Evolutionary conservation across 306 rosid species (phyloP), one percentile per base, ranked within the genome.

Genomic region (Medicago lupulina): DNA sequence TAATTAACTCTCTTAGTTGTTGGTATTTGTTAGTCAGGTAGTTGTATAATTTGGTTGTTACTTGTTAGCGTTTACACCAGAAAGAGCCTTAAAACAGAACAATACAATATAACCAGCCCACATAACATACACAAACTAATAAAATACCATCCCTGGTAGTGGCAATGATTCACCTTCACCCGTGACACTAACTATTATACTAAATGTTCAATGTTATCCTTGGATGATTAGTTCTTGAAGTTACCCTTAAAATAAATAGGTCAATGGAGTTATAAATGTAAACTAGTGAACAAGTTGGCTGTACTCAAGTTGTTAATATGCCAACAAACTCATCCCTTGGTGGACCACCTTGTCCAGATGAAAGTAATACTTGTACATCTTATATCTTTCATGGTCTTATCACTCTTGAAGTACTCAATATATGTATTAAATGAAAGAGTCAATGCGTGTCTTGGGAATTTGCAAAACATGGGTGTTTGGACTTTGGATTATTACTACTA

Each of bases 321-420:
- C 60, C 40, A 47, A 28, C 44, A 28, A 15, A 49, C 74, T 28
- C 60, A 15, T 25, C 44, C 44, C 46, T 69, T 47, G 25, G 60
- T 47, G 60, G 74, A 28, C 44, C 74, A 47, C 14, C 58, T 43
- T 43, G 57, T 67, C 3, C 71, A 43, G 36, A 21, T 19, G 13
- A 40, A 67, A 67, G 7, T 14, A 60, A 60, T 36, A 54, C 6
- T 9, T 18, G 13, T 57, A 19, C 34, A 21, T 21, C 23, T 21
- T 21, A 21, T 21, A 64, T 64, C 72, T 43, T 43, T 67, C 39
- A 21, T 21, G 39, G 19, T 67, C 41, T 46, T 19, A 8, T 68
- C 55, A 13, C 58, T 68, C 58, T 68, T 46, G 41, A 19, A 66
- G 36, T 44, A 15, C 72, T 67, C 57, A 67, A 67, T 43, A 4